Percentiles rank a stretch among this genome's conserved stretches.
Evolutionary conservation across 768 basidiomycete genomes (phyloP).

Genomic region (Stropharia rugosoannulata): DNA sequence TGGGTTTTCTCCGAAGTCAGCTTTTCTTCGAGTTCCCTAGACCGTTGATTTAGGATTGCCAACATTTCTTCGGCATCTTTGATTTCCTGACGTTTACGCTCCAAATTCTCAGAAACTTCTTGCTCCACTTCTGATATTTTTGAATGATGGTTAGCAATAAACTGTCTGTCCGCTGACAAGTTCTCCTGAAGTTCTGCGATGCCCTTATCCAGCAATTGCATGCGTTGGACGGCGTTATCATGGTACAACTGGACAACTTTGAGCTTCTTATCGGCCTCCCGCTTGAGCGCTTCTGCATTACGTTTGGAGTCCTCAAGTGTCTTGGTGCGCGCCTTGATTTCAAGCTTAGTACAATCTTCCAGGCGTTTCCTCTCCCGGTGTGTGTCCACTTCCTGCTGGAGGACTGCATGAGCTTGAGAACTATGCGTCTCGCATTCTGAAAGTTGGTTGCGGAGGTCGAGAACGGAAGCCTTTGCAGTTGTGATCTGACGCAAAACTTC

Average conservation of each 20-base stretch:
- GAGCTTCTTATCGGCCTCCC: constrained; percentile 88
- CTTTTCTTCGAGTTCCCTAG: constrained; percentile 72
- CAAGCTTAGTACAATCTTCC: constrained; percentile 77
- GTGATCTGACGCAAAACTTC: constrained; percentile 79
- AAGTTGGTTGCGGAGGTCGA: constrained; percentile 71
- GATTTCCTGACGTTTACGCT: constrained; percentile 59
- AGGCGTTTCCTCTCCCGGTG: constrained; percentile 74
- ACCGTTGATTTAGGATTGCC: constrained; percentile 57
- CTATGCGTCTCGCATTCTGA: constrained; percentile 57
- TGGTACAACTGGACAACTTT: constrained; percentile 64
- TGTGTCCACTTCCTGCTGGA: constrained; percentile 75
- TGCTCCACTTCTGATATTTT: constrained; percentile 51
- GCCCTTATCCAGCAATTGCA: constrained; percentile 61
- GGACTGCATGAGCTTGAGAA: constrained; percentile 54
- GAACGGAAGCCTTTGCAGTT: constrained; percentile 54
- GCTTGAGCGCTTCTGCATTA: constrained; percentile 71
- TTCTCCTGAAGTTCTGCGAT: constrained; percentile 55
- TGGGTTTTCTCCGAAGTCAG: constrained; percentile 63
- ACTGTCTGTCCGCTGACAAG: constrained; percentile 52
- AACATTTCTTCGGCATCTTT: constrained; percentile 68
- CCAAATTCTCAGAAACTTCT: constrained; percentile 51
- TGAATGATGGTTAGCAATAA: constrained; percentile 43
- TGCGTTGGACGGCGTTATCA: constrained; percentile 57
- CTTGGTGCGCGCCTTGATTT: constrained; percentile 84
- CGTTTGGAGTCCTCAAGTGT: constrained; percentile 85